Conservation (phyloP, 768 basidiomycete species). For the Hydnomerulius pinastri region DNA sequence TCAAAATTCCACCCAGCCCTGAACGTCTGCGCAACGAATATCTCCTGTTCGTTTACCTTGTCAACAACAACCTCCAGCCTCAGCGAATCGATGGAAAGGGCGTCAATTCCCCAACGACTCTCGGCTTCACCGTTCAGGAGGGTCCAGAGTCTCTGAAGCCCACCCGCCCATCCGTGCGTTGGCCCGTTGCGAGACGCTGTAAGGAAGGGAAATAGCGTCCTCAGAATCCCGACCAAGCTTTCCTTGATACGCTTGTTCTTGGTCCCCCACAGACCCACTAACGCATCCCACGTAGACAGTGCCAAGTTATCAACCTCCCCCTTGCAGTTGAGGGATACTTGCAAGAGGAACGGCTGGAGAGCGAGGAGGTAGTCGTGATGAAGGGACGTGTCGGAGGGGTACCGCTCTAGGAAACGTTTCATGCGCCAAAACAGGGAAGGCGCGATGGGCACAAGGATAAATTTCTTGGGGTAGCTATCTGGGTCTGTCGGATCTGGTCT, state of each 20-base stretch:
- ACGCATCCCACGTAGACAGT: constrained; percentile 55
- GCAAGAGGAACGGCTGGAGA: constrained; percentile 67
- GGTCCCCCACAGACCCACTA: constrained; percentile 76
- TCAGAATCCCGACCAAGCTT: constrained; percentile 71
- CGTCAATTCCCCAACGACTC: constrained; percentile 63
- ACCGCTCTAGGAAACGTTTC: constrained; percentile 61
- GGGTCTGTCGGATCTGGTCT: constrained; percentile 22
- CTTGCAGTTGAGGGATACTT: constrained; percentile 77
- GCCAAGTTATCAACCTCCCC: constrained; percentile 63
- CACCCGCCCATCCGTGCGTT: constrained; percentile 44
- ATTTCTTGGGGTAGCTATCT: constrained; percentile 35
- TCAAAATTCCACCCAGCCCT: constrained; percentile 75
- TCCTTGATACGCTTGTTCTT: constrained; percentile 81
- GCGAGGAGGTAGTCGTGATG: constrained; percentile 74
- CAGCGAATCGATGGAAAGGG: constrained; percentile 64
- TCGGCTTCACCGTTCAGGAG: constrained; percentile 64
- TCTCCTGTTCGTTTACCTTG: constrained; percentile 23
- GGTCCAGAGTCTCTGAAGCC: constrained; percentile 54
- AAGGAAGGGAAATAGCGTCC: constrained; percentile 72
- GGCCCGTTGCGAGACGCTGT: constrained; percentile 37
- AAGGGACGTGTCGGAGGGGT: constrained; percentile 74
- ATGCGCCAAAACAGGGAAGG: constrained; percentile 61
- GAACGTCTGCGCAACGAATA: constrained; percentile 69
- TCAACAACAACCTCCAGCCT: constrained; percentile 49
- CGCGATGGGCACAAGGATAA: constrained; percentile 19